These are phyloP conservation scores for Cyathus striatus DNA, from an alignment of 768 basidiomycete genomes.

Conservation along the genomic window DNA sequence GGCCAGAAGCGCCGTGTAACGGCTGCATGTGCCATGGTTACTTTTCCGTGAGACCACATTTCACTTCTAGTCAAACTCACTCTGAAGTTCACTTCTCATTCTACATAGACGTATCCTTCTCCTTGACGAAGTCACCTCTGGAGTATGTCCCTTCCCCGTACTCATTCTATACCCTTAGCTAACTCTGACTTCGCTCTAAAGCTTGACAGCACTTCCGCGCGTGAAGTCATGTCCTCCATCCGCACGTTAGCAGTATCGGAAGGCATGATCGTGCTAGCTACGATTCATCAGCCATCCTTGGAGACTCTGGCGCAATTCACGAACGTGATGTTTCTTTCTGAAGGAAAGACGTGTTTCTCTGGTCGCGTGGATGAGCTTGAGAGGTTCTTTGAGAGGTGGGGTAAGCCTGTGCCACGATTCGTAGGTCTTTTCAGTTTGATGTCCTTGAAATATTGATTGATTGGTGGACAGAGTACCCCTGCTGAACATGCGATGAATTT, in stretches of 20 bases:
- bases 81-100: background rate
- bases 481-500: constrained; percentile 58
- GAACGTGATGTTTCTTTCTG: constrained; percentile 50
- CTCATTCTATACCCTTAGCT: background rate
- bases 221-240: constrained; percentile 38
- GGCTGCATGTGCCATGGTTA: constrained; percentile 56
- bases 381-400: constrained; percentile 33
- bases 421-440: constrained; percentile 15
- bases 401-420: constrained; percentile 28
- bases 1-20: constrained; percentile 62
- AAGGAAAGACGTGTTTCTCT: constrained; percentile 39
- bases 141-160: constrained; percentile 20
- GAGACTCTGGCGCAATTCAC: constrained; percentile 60
- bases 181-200: constrained; percentile 9
- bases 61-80: background rate
- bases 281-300: constrained; percentile 65
- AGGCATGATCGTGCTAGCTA: constrained; percentile 54
- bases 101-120: constrained; percentile 44
- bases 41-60: constrained; percentile 33
- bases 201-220: constrained; percentile 44
- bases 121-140: constrained; percentile 59
- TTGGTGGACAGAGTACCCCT: constrained; percentile 40
- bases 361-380: constrained; percentile 38
- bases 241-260: constrained; percentile 37
- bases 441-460: background rate